phyloP scores from a whole-genome alignment of 2,329 filamentous ascomycete genomes.

The Mollisiaceae sp. region DNA sequence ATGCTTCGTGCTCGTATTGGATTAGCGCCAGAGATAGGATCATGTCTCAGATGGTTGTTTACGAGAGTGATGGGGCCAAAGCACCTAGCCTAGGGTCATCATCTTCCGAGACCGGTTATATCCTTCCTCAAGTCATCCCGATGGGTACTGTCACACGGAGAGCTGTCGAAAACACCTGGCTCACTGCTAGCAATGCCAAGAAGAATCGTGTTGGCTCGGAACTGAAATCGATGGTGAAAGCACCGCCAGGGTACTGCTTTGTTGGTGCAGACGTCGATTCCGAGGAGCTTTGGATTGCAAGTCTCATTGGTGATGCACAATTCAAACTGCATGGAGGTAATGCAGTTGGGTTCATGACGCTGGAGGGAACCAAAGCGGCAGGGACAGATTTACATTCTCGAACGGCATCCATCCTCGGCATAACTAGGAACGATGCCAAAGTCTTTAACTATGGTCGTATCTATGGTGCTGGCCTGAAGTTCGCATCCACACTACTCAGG shows the following conservation, averaged over 20 bases:
- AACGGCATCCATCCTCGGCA: slow-evolving; percentile 89
- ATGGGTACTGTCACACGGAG: slow-evolving; percentile 97
- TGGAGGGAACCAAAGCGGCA: slow-evolving; percentile 92
- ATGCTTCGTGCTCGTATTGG: slow-evolving; percentile 98
- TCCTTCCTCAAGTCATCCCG: slow-evolving; percentile 92
- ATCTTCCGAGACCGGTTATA: slow-evolving; percentile 67
- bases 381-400: slow-evolving; percentile 95
- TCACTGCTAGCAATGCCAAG: slow-evolving; percentile 97
- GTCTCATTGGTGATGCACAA: slow-evolving; percentile 89
- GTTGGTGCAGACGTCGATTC: slow-evolving; percentile 98
- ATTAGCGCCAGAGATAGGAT: slow-evolving; percentile 94
- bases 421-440: slow-evolving; percentile 93
- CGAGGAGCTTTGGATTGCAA: slow-evolving; percentile 97
- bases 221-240: slow-evolving; percentile 94
- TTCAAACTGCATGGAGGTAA: slow-evolving; percentile 96
- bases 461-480: slow-evolving; percentile 95
- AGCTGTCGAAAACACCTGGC: slow-evolving; percentile 97
- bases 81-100: slow-evolving; percentile 27
- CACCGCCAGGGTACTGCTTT: slow-evolving; percentile 88
- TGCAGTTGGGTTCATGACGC: slow-evolving; percentile 97
- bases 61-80: slow-evolving; percentile 65
- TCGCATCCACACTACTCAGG: slow-evolving; percentile 84
- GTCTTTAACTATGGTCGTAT: slow-evolving; percentile 99
- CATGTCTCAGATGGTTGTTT: slow-evolving; percentile 93
- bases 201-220: slow-evolving; percentile 95